Evolutionary conservation across 345 rosid genomes (phyloP).

Genomic region (Citrus cavaleriei): DNA sequence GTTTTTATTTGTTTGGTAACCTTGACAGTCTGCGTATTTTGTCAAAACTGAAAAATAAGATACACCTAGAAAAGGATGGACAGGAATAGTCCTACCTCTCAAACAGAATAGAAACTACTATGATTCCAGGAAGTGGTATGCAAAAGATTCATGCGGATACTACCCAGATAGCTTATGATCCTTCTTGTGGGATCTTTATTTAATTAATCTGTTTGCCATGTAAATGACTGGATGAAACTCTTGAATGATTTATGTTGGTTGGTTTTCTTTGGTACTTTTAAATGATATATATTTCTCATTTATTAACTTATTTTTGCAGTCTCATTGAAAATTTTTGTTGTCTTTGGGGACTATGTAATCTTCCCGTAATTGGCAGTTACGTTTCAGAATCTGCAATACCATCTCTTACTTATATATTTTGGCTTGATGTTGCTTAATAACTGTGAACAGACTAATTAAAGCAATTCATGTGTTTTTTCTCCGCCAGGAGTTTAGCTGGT

Average conservation of each 20-base stretch:
- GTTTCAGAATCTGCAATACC: neutral
- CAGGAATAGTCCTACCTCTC: neutral
- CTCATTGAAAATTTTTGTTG: neutral
- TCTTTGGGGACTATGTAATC: neutral
- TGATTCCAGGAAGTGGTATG: neutral
- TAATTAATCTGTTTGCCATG: neutral
- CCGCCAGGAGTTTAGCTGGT: conserved; percentile 63
- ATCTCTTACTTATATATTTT: neutral
- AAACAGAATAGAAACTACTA: neutral
- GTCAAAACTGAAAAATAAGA: neutral
- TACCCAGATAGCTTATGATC: neutral
- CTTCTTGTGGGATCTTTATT: neutral
- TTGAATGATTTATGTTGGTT: neutral
- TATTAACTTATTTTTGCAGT: neutral
- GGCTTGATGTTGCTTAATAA: neutral
- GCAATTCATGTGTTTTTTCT: neutral
- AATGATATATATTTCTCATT: neutral
- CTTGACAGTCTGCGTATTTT: neutral
- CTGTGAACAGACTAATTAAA: neutral
- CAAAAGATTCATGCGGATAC: neutral
- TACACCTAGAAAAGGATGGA: neutral
- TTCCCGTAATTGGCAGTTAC: neutral
- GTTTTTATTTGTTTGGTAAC: neutral
- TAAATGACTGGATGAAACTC: neutral
- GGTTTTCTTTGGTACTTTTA: neutral